phyloP scores from a whole-genome alignment of 2,329 filamentous ascomycete genomes.

The Diaporthe destruens region DNA sequence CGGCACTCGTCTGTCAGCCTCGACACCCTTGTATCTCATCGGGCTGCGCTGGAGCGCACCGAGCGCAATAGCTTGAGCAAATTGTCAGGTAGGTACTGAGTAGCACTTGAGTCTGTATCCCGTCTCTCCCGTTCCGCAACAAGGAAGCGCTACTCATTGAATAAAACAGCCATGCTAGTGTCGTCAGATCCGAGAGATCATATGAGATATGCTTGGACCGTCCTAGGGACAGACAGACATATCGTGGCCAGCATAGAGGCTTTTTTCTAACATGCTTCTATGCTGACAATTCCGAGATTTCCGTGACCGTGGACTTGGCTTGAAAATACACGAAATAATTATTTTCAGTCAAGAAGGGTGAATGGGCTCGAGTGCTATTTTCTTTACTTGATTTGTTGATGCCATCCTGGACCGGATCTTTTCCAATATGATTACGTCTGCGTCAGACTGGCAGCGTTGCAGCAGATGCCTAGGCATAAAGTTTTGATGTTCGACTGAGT shows the following conservation, averaged over 20 bases:
- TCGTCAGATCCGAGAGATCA: background rate
- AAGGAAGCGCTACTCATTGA: background rate
- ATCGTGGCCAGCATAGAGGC: too few species aligned
- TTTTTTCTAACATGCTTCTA: background rate
- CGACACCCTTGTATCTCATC: background rate
- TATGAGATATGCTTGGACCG: background rate
- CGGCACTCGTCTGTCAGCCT: background rate
- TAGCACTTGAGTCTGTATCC: background rate
- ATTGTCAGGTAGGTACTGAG: background rate
- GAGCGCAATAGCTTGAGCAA: background rate
- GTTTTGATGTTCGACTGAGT: background rate
- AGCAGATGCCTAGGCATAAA: too few species aligned
- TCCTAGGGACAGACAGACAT: background rate
- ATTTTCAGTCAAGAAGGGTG: accelerated
- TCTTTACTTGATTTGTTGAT: background rate
- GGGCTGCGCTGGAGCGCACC: slow-evolving; percentile 4
- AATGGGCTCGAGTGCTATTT: too few species aligned
- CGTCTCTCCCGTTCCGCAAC: background rate
- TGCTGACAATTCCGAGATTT: background rate
- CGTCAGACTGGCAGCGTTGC: background rate
- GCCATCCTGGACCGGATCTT: background rate
- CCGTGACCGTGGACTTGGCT: background rate
- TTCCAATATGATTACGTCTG: background rate
- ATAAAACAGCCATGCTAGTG: background rate
- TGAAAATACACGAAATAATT: background rate